Base-by-base conservation (phyloP, 2,329 filamentous ascomycete genomes). In the Diaporthe eres region DNA sequence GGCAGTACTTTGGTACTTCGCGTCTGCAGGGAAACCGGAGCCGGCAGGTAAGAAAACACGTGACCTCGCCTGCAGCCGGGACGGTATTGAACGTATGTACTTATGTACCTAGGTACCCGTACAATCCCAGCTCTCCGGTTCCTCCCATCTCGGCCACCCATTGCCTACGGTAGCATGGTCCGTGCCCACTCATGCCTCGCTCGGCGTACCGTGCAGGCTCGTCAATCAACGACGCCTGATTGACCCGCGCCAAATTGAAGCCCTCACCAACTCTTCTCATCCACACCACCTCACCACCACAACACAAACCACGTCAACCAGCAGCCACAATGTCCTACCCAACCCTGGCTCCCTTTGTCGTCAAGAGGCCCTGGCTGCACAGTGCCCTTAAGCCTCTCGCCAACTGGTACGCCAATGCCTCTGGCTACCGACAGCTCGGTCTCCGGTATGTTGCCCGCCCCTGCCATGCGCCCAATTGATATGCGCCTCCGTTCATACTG, bases 341-440 rank as follows among this genome's bases (percentile, higher is more conserved):
- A 79, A 93, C 89, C 83, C 90, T 95, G 86, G 91, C 94, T 82
- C 94, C 91, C 81, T 96, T 92, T 84, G 91, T 98, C 84, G 84
- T 92, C 84, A 94, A 94, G 89, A 93, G 95, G 83, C 96, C 96
- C 80, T 98, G 94, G 94, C 92, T 98, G 83, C 88, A 89, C 86
- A 92, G 89, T 81, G 90, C 94, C 87, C 87, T 98, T 86, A 91
- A 88, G 88, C 97, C 97, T 80, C 84, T 98, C 79, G 91, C 96
- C 86, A 91, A 92, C 83, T 98, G 95, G 95, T 98, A 98, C 89
- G 87, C 88, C 87, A 93, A 96, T 84, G 94, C 95, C 82, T 91
- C 96, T 81, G 96, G 96, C 84, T 98, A 98, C 91, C 94, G 95
- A 87, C 92, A 96, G 91, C 90, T 98, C 83, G 96, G 96, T 83